Evolutionary conservation across 352 stramenopile genomes (phyloP), one percentile per base, ranked within the genome.

Genomic region (Phytophthora constricta): DNA sequence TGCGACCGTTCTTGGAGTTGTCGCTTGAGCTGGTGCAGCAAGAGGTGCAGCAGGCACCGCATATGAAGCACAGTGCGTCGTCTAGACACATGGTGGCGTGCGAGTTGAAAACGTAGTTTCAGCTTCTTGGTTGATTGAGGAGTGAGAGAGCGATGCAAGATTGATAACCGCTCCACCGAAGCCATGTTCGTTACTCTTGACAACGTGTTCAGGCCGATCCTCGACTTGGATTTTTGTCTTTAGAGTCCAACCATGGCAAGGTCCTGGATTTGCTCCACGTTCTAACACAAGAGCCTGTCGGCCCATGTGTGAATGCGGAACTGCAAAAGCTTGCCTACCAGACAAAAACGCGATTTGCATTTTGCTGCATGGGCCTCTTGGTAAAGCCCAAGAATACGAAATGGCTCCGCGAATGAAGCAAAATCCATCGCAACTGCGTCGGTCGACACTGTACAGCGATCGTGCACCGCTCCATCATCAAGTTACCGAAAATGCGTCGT

Each of bases 31-130:
- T 47, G 31, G 68, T 69, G 42, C 59, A 74, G 31, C 31, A 37
- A 37, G 31, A 37, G 7, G 65, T 61, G 31, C 65, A 74, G 51
- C 60, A 74, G 23, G 59, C 52, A 31, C 65, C 60, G 46, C 53
- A 74, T 2, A 41, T n/a, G 19, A 45, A 74, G 65, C 41, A 70
- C 17, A 68, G 46, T 11, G 68, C 49, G 28, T 74, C 60, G 26
- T 70, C 46, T 13, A 69, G 13, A 39, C 54, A 69, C 65, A 52
- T 53, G n/a, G 45, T 3, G 19, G 65, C 66, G 1, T 27, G 47
- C 4, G 28, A 17, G 22, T n/a, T 53, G 43, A 33, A n/a, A n/a
- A n/a, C n/a, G n/a, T 3, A 8, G 23, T 20, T 58, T 53, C 17
- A 39, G 19, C 17, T 43, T n/a, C 48, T 27, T 47, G 22, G 42